A percentile compares a stretch with the other conserved stretches of the same genome.
phyloP scores from a whole-genome alignment of 2,329 filamentous ascomycete genomes.

The Sarocladiaceae sp. region DNA sequence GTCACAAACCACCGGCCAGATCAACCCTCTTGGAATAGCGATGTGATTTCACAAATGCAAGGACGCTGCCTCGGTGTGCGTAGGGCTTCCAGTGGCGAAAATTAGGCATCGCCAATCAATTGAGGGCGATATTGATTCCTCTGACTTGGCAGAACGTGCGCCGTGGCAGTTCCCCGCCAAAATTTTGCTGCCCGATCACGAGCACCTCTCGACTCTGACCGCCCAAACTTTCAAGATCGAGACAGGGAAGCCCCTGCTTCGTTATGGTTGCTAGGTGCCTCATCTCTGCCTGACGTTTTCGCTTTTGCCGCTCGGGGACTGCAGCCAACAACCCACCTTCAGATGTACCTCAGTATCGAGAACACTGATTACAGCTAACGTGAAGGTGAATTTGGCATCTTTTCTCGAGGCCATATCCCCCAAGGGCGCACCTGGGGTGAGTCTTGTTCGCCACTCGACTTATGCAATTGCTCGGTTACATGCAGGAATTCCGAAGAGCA shows the following conservation, averaged over 20 bases:
- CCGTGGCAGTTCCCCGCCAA: conserved; percentile 1
- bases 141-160: not conserved
- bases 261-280: not conserved
- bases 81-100: not conserved
- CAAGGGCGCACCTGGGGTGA: not conserved
- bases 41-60: not conserved
- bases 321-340: not conserved
- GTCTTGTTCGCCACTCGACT: not conserved
- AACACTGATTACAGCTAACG: not conserved
- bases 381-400: not conserved
- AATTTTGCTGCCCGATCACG: conserved; percentile 5
- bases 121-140: not conserved
- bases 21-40: too few relatives aligned
- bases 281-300: conserved; percentile 7
- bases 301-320: not conserved
- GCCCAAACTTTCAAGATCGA: not conserved
- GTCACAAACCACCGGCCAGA: not conserved
- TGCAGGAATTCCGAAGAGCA: not conserved
- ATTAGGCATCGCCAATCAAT: not conserved
- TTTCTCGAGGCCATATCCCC: not conserved
- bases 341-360: not conserved
- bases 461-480: not conserved
- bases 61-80: not conserved
- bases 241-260: conserved; percentile 8
- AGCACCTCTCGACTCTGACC: conserved; percentile 2